Evolutionary conservation across 257 asterid species (phyloP).

Genomic region (Lavandula angustifolia): DNA sequence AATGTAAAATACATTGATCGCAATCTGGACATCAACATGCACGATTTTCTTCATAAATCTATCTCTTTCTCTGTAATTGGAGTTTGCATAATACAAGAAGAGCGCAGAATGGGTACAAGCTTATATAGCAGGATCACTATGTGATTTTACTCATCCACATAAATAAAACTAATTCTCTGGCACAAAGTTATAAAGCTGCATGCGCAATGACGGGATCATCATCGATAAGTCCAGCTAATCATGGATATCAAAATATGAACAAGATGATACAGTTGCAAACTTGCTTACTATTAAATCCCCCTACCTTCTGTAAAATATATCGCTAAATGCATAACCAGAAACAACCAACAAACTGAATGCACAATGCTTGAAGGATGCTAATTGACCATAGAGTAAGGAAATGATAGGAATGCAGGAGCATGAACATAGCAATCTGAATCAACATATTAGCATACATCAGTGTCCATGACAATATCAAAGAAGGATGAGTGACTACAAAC

Average conservation of each 20-base stretch:
- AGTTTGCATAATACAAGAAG: conserved; percentile 11
- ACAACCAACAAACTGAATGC: not conserved
- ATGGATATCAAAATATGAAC: conserved; percentile 16
- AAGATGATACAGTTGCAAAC: conserved; percentile 10
- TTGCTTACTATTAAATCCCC: conserved; percentile 11
- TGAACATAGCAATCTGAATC: conserved; percentile 18
- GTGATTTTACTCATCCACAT: conserved; percentile 19
- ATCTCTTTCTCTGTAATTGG: not conserved
- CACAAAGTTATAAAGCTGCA: conserved; percentile 21
- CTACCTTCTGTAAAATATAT: conserved; percentile 17
- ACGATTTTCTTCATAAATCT: not conserved
- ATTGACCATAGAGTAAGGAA: conserved; percentile 5
- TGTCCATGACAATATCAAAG: conserved; percentile 11
- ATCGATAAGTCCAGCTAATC: conserved; percentile 19
- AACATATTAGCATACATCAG: not conserved
- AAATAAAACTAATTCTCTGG: conserved; percentile 14
- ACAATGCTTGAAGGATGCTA: conserved; percentile 19
- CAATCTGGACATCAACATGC: not conserved
- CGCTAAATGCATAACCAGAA: not conserved
- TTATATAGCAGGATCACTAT: conserved; percentile 14
- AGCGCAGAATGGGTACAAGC: conserved; percentile 26
- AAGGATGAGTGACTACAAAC: conserved; percentile 7
- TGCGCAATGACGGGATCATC: conserved; percentile 11
- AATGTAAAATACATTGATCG: not conserved
- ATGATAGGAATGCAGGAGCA: conserved; percentile 15